Evolutionary conservation across 1,284 basidiomycete genomes (phyloP), one percentile per base, ranked within the genome.

Genomic region (Trametes pubescens): DNA sequence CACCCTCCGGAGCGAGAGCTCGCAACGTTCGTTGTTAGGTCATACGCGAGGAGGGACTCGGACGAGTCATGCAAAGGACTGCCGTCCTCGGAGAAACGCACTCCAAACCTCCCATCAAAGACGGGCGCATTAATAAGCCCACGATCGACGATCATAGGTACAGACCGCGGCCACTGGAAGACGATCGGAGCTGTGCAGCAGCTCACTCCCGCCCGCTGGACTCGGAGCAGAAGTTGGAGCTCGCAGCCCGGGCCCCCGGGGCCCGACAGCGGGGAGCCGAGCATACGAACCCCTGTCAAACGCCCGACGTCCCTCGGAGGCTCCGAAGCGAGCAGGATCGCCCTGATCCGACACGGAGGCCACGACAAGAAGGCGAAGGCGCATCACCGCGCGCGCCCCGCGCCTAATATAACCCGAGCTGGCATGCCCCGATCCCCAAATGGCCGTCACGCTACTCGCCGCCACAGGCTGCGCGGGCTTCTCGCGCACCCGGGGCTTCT

Each of bases 121-220:
- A 32, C 29, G 29, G 3, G 29, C 29, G 29, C 29, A 32, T 4
- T 32, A 32, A n/a, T n/a, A 32, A 32, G 29, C 29, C 29, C 29
- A 8, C 29, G 29, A 32, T 32, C 29, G 29, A 32, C 29, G 29
- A 32, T 32, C 29, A 32, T n/a, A n/a, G n/a, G 29, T 8, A 32
- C 29, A 4, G 4, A 4, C 29, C 29, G 29, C 29, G 29, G 29
- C 29, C 29, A 32, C 29, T 32, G 4, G 29, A 44, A n/a, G 5
- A 34, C 21, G n/a, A n/a, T 11, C 13, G 53, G 34, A 40, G 53
- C 53, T 55, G 53, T 55, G 53, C 40, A 24, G 34, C 40, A 54
- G 53, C 53, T 32, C 16, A 34, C 3, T 14, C 48, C 24, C 16
- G 24, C 49, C 22, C n/a, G 22, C 14, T n/a, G 18, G 4, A 1